These are phyloP conservation scores for Aspergillus piperis DNA, from an alignment of 2,329 filamentous ascomycete species.

Conservation along the genomic window DNA sequence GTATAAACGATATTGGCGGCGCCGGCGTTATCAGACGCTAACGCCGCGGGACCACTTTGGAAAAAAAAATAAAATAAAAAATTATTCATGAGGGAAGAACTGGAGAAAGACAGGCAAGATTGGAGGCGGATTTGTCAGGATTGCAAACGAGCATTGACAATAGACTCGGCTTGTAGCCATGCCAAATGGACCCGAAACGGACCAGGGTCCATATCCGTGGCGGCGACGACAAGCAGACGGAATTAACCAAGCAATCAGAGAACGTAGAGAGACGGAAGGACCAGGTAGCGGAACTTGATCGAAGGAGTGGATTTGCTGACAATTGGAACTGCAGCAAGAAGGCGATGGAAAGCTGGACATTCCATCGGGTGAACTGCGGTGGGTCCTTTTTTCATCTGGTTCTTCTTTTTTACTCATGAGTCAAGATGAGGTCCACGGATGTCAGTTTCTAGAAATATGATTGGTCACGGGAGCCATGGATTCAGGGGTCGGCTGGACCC, in stretches of 20 bases:
- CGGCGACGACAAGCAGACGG: slow-evolving; percentile 5
- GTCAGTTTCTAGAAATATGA: background rate
- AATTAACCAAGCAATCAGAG: slow-evolving; percentile 17
- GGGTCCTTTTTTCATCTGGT: background rate
- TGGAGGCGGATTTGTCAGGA: background rate
- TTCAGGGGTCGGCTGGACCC: background rate
- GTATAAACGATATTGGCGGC: slow-evolving; percentile 6
- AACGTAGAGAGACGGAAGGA: background rate
- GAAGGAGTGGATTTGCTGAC: background rate
- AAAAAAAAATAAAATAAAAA: background rate
- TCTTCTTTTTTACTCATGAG: background rate
- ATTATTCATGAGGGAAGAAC: background rate
- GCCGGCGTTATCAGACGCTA: background rate
- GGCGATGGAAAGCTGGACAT: background rate
- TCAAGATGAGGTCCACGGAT: background rate
- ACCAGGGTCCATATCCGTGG: slow-evolving; percentile 9
- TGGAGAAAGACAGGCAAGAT: background rate
- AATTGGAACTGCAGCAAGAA: background rate
- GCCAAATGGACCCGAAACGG: background rate
- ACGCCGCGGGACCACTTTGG: background rate
- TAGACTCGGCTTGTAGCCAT: background rate
- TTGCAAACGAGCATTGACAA: background rate
- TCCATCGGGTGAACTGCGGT: background rate
- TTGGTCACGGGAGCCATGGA: background rate
- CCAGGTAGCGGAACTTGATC: background rate